phyloP scores from a whole-genome alignment of 1,284 basidiomycete species.

The Sphaerobolus stellatus region DNA sequence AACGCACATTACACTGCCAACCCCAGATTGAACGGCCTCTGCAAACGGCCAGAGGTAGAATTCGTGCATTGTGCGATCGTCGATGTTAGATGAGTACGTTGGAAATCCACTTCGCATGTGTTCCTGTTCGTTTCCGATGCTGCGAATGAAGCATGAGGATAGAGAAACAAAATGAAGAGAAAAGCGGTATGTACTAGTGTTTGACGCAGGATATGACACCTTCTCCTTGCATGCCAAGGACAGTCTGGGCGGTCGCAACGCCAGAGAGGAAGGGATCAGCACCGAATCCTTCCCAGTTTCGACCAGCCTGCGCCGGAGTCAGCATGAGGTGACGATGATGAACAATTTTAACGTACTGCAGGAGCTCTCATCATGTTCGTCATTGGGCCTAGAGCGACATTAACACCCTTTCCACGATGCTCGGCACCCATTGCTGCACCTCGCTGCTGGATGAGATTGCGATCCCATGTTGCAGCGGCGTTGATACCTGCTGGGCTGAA shows the following conservation, averaged over 20 bases:
- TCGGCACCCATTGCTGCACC: constrained; percentile 78
- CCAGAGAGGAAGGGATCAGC: constrained; percentile 75
- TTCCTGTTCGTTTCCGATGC: constrained; percentile 62
- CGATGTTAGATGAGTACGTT: constrained; percentile 60
- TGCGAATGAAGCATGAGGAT: too few relatives aligned
- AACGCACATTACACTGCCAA: constrained; percentile 74
- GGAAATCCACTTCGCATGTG: constrained; percentile 40
- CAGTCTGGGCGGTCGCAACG: constrained; percentile 71
- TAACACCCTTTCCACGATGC: constrained; percentile 76
- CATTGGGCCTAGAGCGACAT: constrained; percentile 68
- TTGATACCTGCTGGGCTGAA: constrained; percentile 53
- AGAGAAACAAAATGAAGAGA: too few relatives aligned
- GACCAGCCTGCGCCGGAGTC: constrained; percentile 51
- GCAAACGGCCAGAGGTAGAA: constrained; percentile 74
- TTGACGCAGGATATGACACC: constrained; percentile 81
- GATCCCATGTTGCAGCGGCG: constrained; percentile 60
- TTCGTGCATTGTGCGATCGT: constrained; percentile 77
- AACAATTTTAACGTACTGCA: too few relatives aligned
- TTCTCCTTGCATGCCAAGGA: constrained; percentile 68
- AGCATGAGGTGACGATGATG: constrained; percentile 60
- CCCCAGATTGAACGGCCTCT: constrained; percentile 70
- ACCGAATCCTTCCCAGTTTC: constrained; percentile 85
- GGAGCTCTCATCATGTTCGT: constrained; percentile 73
- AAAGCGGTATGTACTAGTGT: too few relatives aligned
- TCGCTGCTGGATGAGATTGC: constrained; percentile 64